Conservation (phyloP, 108 stramenopile genomes). For the Poteriospumella lacustris region DNA sequence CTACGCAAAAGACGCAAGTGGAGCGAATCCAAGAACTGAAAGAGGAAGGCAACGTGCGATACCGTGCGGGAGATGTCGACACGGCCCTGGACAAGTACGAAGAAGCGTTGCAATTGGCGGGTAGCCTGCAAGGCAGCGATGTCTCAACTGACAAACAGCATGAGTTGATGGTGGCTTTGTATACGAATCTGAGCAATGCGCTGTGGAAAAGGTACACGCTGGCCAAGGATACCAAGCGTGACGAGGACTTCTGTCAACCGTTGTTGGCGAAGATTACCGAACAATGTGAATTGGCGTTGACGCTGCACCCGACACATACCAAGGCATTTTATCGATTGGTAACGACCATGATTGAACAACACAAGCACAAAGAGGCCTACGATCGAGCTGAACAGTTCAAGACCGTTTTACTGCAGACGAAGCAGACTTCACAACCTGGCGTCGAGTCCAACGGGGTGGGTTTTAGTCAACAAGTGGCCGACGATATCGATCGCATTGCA, state of each 20-base stretch:
- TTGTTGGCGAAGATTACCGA: neutral
- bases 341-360: neutral
- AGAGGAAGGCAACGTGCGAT: neutral
- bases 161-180: neutral
- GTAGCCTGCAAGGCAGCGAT: neutral
- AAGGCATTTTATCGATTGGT: neutral
- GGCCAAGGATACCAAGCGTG: neutral
- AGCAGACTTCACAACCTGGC: too few species aligned
- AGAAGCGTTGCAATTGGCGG: neutral
- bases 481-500: too few species aligned
- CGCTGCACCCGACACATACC: neutral
- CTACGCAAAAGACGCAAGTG: neutral
- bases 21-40: neutral
- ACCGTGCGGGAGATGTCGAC: neutral
- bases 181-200: neutral
- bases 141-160: neutral
- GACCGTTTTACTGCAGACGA: too few species aligned
- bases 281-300: neutral
- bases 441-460: too few species aligned
- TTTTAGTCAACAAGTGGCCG: too few species aligned
- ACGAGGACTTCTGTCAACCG: neutral
- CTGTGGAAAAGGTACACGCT: neutral
- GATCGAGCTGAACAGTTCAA: neutral
- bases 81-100: neutral
- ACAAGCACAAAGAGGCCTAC: neutral